Conservation (phyloP, 1,139 yeast species). For the Blastobotrys serpentis region DNA sequence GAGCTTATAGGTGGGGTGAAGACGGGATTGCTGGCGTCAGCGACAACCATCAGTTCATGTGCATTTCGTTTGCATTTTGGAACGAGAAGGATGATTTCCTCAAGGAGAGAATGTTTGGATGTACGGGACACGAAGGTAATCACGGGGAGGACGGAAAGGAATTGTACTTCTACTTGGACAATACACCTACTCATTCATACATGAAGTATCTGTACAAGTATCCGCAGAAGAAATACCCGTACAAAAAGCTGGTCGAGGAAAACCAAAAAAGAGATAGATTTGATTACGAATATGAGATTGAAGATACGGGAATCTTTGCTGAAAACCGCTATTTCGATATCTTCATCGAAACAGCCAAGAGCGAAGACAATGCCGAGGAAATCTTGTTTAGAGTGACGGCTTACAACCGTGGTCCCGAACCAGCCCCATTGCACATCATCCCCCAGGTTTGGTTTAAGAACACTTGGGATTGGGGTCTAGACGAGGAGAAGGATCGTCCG, state of each 20-base stretch:
- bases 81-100: conserved; percentile 83
- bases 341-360: conserved; percentile 88
- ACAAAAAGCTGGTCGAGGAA: conserved; percentile 68
- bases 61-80: conserved; percentile 85
- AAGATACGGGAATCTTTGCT: conserved; percentile 73
- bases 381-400: conserved; percentile 84
- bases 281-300: conserved; percentile 69
- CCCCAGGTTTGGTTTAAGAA: conserved; percentile 89
- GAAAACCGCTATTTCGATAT: conserved; percentile 87
- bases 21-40: conserved; percentile 93
- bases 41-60: conserved; percentile 78
- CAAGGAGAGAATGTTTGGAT: conserved; percentile 85
- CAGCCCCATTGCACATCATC: conserved; percentile 83
- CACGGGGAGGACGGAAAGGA: conserved; percentile 97
- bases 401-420: conserved; percentile 75
- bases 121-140: conserved; percentile 91
- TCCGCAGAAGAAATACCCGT: conserved; percentile 84
- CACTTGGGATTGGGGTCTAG: conserved; percentile 89
- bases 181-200: conserved; percentile 90
- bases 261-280: conserved; percentile 63
- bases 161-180: conserved; percentile 80
- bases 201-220: conserved; percentile 92
- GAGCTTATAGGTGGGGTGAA: conserved; percentile 95
- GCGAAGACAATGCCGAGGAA: conserved; percentile 78
- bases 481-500: conserved; percentile 45